A percentile compares a stretch with the other conserved stretches of the same genome.
Conservation (phyloP, 163 green algal species). For the Volvox carteri region DNA sequence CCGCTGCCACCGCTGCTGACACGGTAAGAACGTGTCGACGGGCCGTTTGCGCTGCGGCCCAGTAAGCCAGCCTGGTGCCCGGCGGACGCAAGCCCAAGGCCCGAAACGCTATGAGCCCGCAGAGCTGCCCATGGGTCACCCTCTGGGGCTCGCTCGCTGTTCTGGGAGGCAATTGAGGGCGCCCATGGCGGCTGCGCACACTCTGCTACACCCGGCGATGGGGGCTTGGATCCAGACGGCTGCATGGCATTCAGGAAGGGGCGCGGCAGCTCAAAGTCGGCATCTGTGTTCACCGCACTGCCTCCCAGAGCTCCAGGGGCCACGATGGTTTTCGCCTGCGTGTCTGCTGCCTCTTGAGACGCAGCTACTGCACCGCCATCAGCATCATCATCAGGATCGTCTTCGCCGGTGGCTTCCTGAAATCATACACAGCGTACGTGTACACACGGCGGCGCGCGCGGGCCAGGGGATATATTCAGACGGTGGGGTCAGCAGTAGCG, state of each 20-base stretch:
- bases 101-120: not conserved
- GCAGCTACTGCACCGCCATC: not conserved
- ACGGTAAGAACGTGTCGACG: not conserved
- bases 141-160: not conserved
- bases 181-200: not conserved
- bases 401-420: not conserved
- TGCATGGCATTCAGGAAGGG: slow-evolving; percentile 4
- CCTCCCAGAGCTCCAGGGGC: not conserved
- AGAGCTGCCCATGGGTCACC: slow-evolving; percentile 36
- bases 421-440: no score
- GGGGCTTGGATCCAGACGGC: no score
- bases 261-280: slow-evolving; percentile 11
- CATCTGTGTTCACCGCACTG: not conserved
- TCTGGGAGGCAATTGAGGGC: not conserved
- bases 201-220: no score
- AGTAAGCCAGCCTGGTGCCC: not conserved
- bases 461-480: no score
- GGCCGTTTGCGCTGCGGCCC: not conserved
- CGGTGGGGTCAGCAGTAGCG: no score
- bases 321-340: not conserved
- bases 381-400: not conserved
- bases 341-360: not conserved
- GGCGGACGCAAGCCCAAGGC: not conserved
- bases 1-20: not conserved
- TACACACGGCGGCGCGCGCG: no score